Base-by-base conservation (phyloP, 2,329 filamentous ascomycete species). In the Coleophoma cylindrospora region DNA sequence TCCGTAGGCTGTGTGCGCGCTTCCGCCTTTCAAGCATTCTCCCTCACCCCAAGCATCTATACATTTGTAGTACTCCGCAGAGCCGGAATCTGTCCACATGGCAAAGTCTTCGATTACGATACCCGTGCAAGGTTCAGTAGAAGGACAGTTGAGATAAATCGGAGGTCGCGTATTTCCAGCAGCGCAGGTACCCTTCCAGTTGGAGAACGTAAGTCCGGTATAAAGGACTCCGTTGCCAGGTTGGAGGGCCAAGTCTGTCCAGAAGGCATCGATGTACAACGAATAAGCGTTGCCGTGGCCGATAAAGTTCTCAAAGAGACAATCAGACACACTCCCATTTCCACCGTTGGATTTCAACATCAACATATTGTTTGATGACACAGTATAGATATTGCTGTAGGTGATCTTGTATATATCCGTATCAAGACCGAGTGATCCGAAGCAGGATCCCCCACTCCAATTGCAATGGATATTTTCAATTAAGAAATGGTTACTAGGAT, bases 311-410 rank as follows among this genome's bases (percentile, higher is more conserved):
- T 78, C 73, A 37, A 83, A 71, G 1, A 71, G 58, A 13, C 71
- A 66, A 55, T 81, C 73, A 40, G 70, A 69, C 4, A 83, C 72
- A 2, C 66, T 71, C 19, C 80, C 80, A 50, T 62, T 70, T 34
- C 80, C 80, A 38, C 80, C 80, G 58, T 81, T 78, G 48, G 73
- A 76, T 64, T 83, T 84, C 68, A 83, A 74, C 77, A 81, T 79
- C 65, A 75, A 74, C 79, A 83, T 82, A 59, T 83, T 77, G 68
- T 83, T 83, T 9, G 74, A 76, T 15, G 70, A 67, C 66, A 71
- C 74, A 27, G 79, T 81, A 67, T 83, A 83, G 54, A 83, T 61
- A 59, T 82, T 80, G 57, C 68, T 67, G 67, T 82, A 83, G 21
- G 67, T 62, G 51, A 83, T 70, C 52, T 78, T 66, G 38, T 72